Evolutionary conservation across 2,329 filamentous ascomycete genomes (phyloP), one percentile per base, ranked within the genome.

Genomic region (Phoma sp.): DNA sequence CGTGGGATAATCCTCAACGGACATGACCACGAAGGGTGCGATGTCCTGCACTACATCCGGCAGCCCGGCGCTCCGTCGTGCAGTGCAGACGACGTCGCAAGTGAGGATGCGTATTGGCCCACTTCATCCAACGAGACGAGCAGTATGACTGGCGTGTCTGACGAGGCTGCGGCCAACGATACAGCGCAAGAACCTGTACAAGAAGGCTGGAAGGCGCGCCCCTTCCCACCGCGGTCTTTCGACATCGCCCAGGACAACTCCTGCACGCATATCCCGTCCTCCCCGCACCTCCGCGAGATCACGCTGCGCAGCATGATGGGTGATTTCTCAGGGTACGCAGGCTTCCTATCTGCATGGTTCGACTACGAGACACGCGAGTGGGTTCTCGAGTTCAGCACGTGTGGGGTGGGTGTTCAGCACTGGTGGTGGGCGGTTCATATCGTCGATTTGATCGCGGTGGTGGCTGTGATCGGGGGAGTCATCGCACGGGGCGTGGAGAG

Each of bases 241-340:
- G 56, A 59, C 12, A 69, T 73, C 4, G 63, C 84, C 2, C 85
- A 48, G 7, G 18, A 47, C 7, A 43, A 49, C 11, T 15, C 45
- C 14, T 69, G 67, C 39, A 62, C 59, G 1, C 28, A 34, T 25
- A 63, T 69, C 14, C 45, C 38, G 15, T 39, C n/a, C 18, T 50
- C 57, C 0, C 68, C 89, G 0, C 89, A 89, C 0, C 80, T 97
- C 5, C 83, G 93, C 23, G 95, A 99, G 76, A 86, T 98, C 60
- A 99, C 95, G 0, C 90, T 99, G 2, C 87, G 93, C 54, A 96
- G 92, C 74, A 98, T 99, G 92, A 99, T 99, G 95, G 95, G 95
- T 50, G 90, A 91, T 51, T 99, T 90, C 75, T 88, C 87, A n/a
- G 95, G 95, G 17, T 95, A 97, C 71, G 92, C 92, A 0, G 95